Evolutionary conservation across 768 basidiomycete species (phyloP).

Genomic region (Leccinum broughii): DNA sequence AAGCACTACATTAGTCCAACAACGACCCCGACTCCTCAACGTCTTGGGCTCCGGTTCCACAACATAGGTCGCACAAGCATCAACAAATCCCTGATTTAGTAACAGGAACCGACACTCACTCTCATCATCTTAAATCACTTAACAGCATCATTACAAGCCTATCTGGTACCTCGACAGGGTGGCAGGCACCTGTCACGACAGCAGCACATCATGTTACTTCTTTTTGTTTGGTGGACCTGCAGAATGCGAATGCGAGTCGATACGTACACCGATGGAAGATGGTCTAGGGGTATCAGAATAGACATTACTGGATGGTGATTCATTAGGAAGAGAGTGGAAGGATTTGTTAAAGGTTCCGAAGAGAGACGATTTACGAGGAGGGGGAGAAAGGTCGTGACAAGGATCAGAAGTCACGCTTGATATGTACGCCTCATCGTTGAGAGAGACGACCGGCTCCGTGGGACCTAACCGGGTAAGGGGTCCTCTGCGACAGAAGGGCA

Average conservation of each 20-base stretch:
- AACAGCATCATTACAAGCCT: too few species aligned
- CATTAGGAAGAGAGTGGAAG: slow-evolving; percentile 61
- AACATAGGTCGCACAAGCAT: too few species aligned
- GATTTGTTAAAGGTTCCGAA: slow-evolving; percentile 58
- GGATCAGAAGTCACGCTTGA: slow-evolving; percentile 45
- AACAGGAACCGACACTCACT: too few species aligned
- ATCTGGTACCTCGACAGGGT: too few species aligned
- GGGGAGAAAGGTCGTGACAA: slow-evolving; percentile 50
- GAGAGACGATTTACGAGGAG: slow-evolving; percentile 63
- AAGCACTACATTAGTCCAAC: too few species aligned
- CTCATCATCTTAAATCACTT: too few species aligned
- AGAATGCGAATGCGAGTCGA: slow-evolving; percentile 12
- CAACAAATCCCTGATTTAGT: too few species aligned
- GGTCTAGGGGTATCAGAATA: slow-evolving; percentile 24
- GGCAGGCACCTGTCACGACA: too few species aligned
- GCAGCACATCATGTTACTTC: background rate
- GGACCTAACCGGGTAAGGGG: slow-evolving; percentile 15
- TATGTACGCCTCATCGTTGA: slow-evolving; percentile 32
- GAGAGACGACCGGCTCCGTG: slow-evolving; percentile 16
- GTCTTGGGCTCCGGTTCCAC: too few species aligned
- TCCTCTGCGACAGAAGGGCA: slow-evolving; percentile 45
- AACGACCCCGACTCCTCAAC: too few species aligned
- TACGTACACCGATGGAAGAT: slow-evolving; percentile 14
- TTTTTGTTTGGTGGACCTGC: slow-evolving; percentile 30
- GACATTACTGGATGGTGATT: slow-evolving; percentile 29